phyloP scores from a whole-genome alignment of 2,329 filamentous ascomycete species.

The Cercospora zeina region DNA sequence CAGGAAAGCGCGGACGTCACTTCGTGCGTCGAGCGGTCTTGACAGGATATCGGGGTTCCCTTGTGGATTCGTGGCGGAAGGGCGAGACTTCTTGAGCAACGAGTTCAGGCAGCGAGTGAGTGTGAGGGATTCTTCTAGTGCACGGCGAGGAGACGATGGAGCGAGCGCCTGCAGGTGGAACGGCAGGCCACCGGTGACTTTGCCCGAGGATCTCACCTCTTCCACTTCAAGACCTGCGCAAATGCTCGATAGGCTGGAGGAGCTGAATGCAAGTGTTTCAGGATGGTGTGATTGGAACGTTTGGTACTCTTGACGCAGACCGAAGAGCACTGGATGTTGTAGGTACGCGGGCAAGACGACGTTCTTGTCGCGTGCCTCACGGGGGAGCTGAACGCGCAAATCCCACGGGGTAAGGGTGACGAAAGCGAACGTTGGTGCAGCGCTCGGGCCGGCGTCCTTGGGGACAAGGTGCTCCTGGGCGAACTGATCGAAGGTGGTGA shows the following conservation, averaged over 20 bases:
- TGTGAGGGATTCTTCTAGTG: conserved; percentile 96
- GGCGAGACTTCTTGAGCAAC: conserved; percentile 93
- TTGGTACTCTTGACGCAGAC: conserved; percentile 95
- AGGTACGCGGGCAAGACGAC: conserved; percentile 95
- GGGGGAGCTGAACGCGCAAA: conserved; percentile 92
- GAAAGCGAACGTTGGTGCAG: conserved; percentile 77
- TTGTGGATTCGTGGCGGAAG: conserved; percentile 59
- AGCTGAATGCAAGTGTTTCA: conserved; percentile 93
- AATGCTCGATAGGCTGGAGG: conserved; percentile 93
- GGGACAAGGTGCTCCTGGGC: conserved; percentile 85
- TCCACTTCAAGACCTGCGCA: conserved; percentile 98
- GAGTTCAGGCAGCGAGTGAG: conserved; percentile 88
- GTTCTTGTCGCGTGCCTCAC: conserved; percentile 96
- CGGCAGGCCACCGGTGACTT: conserved; percentile 97
- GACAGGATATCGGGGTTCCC: conserved; percentile 95
- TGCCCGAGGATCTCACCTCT: conserved; percentile 93
- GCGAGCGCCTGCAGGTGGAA: conserved; percentile 97
- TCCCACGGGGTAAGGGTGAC: conserved; percentile 99
- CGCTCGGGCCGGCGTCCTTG: conserved; percentile 65
- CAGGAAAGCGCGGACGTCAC: conserved; percentile 93
- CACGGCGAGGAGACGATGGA: conserved; percentile 89
- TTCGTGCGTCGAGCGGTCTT: conserved; percentile 92
- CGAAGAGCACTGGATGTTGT: conserved; percentile 96
- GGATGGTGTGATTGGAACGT: conserved; percentile 98
- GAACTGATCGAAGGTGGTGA: conserved; percentile 92